These are phyloP conservation scores for Pulveroboletus sp. DNA, from an alignment of 768 basidiomycete species.

Conservation along the genomic window DNA sequence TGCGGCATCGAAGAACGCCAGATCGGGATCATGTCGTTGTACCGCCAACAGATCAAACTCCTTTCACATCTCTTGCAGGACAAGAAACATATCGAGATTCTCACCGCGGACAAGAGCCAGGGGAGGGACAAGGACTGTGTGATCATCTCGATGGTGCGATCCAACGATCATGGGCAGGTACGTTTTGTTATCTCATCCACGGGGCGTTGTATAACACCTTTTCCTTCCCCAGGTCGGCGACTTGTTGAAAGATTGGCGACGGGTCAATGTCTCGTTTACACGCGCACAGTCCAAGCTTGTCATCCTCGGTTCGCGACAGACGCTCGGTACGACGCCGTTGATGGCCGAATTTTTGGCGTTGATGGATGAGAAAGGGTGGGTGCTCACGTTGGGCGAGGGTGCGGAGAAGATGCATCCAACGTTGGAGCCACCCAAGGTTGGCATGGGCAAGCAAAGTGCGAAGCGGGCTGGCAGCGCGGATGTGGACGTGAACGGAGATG, in stretches of 20 bases:
- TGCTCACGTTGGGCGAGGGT: slow-evolving; percentile 51
- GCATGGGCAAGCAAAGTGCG: slow-evolving; percentile 10
- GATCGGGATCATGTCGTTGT: slow-evolving; percentile 87
- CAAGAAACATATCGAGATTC: slow-evolving; percentile 66
- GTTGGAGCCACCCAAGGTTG: slow-evolving; percentile 16
- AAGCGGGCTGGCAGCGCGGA: slow-evolving; percentile 11
- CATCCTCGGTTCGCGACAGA: slow-evolving; percentile 84
- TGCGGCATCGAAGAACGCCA: slow-evolving; percentile 67
- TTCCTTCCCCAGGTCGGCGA: slow-evolving; percentile 70
- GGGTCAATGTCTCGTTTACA: slow-evolving; percentile 96
- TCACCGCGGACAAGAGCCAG: slow-evolving; percentile 93
- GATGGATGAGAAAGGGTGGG: slow-evolving; percentile 74
- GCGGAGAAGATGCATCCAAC: slow-evolving; percentile 54
- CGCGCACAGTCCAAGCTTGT: slow-evolving; percentile 88
- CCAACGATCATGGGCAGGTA: slow-evolving; percentile 76
- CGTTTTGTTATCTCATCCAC: slow-evolving; percentile 23
- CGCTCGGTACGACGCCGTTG: slow-evolving; percentile 60
- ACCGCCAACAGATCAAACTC: slow-evolving; percentile 94
- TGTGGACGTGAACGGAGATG: no score
- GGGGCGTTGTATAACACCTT: not conserved
- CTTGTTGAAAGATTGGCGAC: slow-evolving; percentile 90
- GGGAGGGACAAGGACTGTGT: slow-evolving; percentile 96
- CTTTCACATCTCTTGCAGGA: slow-evolving; percentile 61
- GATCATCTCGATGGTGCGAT: slow-evolving; percentile 88
- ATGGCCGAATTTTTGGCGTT: slow-evolving; percentile 74